Percentiles rank a stretch among this genome's conserved stretches.
Conservation (phyloP, 768 basidiomycete genomes). For the Candolleomyces efflorescens region DNA sequence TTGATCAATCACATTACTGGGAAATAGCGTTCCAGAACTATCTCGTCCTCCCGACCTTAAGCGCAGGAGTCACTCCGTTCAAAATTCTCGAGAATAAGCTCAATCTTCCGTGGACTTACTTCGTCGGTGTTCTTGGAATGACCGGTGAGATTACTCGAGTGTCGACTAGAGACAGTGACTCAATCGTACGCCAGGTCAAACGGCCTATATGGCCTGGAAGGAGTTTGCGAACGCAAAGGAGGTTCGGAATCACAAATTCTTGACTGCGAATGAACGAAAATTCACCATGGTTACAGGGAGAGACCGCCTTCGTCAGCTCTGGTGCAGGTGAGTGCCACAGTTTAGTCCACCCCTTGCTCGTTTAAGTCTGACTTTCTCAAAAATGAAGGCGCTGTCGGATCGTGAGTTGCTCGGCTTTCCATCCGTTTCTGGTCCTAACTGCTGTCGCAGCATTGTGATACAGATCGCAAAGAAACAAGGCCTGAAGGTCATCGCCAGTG, state of each 20-base stretch:
- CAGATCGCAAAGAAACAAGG: slow-evolving; percentile 37
- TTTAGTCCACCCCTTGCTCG: neutral
- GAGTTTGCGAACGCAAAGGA: slow-evolving; percentile 34
- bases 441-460: slow-evolving; percentile 21
- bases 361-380: neutral
- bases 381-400: neutral
- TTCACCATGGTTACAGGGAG: slow-evolving; percentile 22
- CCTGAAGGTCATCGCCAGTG: slow-evolving; percentile 55
- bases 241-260: slow-evolving; percentile 14
- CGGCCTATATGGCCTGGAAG: slow-evolving; percentile 37
- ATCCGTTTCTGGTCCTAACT: too few species aligned
- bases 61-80: slow-evolving; percentile 12
- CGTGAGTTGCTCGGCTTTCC: too few species aligned
- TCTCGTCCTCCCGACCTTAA: slow-evolving; percentile 16
- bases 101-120: slow-evolving; percentile 44
- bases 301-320: slow-evolving; percentile 36
- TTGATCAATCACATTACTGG: too few species aligned
- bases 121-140: slow-evolving; percentile 51
- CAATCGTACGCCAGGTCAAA: slow-evolving; percentile 23
- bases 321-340: slow-evolving; percentile 27
- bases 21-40: slow-evolving; percentile 27
- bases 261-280: neutral
- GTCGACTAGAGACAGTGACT: neutral
- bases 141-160: slow-evolving; percentile 32
- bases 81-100: slow-evolving; percentile 34